Percentiles rank a stretch among this genome's conserved stretches.
phyloP scores from a whole-genome alignment of 2,329 filamentous ascomycete species.

The Penicillium rolfsii region DNA sequence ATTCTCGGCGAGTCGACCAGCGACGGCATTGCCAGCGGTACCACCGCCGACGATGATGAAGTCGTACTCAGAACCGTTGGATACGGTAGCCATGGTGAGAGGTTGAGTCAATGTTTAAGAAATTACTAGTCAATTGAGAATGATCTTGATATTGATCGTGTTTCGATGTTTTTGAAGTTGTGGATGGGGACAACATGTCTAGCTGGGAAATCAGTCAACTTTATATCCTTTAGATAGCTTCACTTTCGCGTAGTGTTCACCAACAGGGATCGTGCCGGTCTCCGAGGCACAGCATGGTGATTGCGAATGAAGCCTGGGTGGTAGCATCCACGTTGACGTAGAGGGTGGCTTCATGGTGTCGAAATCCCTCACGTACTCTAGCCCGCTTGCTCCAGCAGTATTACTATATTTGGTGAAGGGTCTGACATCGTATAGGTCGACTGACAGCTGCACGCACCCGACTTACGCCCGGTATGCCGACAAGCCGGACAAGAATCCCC shows the following conservation, averaged over 20 bases:
- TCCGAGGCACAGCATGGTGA: not conserved
- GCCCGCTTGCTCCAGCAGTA: not conserved
- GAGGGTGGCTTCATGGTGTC: not conserved
- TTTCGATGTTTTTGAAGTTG: not conserved
- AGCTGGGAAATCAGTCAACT: not conserved
- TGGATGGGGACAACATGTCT: not conserved
- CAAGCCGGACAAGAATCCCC: not conserved
- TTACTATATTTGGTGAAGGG: not conserved
- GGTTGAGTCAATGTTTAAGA: not conserved
- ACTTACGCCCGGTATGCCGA: not conserved
- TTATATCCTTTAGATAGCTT: not conserved
- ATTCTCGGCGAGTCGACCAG: conserved; percentile 58
- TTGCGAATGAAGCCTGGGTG: not conserved
- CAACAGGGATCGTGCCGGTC: not conserved
- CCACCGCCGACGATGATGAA: conserved; percentile 40
- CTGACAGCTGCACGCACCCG: not conserved
- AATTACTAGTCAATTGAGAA: not conserved
- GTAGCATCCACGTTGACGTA: not conserved
- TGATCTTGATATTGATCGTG: not conserved
- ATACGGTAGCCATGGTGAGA: not conserved
- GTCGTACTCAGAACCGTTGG: conserved; percentile 21
- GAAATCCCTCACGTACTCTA: not conserved
- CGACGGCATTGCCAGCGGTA: conserved; percentile 48
- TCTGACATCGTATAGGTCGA: not conserved
- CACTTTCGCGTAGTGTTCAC: not conserved